Evolutionary conservation across 208 protist species (phyloP).

Genomic region (Porcisia hertigi): DNA sequence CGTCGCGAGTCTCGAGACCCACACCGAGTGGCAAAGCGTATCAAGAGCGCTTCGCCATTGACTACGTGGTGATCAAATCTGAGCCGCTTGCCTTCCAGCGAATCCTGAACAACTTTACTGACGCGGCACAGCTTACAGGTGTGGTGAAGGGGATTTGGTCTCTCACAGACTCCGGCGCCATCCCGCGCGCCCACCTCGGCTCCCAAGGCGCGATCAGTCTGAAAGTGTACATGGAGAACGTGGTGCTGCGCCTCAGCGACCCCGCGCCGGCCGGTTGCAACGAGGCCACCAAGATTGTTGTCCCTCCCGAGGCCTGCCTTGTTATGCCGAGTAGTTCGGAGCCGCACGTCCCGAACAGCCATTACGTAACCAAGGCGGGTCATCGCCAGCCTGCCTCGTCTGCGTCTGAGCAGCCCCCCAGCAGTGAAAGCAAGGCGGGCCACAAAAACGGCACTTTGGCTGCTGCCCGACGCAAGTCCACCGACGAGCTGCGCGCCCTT

Average conservation of each 20-base stretch:
- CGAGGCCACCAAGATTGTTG: conserved; percentile 25
- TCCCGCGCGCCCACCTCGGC: conserved; percentile 40
- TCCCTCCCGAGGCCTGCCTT: conserved; percentile 30
- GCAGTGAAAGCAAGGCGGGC: background rate
- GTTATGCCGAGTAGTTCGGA: background rate
- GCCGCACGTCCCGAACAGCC: background rate
- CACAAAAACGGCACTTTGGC: background rate
- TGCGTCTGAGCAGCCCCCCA: background rate
- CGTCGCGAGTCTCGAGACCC: conserved; percentile 20
- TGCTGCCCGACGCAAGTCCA: conserved; percentile 11
- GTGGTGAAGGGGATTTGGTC: conserved; percentile 65
- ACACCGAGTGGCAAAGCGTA: conserved; percentile 21
- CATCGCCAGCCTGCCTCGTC: background rate
- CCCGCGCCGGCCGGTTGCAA: conserved; percentile 18
- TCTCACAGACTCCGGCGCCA: conserved; percentile 36
- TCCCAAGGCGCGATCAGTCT: conserved; percentile 35
- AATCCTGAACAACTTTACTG: conserved; percentile 26
- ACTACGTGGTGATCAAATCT: conserved; percentile 50
- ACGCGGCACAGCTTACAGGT: conserved; percentile 34
- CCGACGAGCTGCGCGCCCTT: conserved; percentile 55
- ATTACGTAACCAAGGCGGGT: background rate
- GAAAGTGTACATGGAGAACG: conserved; percentile 57
- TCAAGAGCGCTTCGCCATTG: conserved; percentile 70
- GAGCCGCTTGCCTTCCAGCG: conserved; percentile 54
- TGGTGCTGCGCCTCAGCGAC: conserved; percentile 33